Evolutionary conservation across 768 basidiomycete genomes (phyloP).

Genomic region (Tylopilus rubrobrunneus): DNA sequence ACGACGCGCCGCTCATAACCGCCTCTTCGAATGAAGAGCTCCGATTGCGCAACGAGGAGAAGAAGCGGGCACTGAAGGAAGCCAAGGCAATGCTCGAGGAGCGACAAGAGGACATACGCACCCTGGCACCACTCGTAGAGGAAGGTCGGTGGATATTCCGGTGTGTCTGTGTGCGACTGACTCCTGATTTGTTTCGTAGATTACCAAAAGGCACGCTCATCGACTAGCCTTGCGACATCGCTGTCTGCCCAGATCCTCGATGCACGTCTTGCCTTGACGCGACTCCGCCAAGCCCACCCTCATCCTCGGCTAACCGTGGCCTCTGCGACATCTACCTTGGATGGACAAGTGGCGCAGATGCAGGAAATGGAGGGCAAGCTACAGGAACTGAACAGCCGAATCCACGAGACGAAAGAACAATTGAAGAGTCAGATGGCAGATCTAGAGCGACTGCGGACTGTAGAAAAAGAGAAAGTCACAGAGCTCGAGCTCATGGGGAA

Average conservation of each 20-base stretch:
- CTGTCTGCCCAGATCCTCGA: slow-evolving; percentile 80
- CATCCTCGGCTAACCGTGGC: slow-evolving; percentile 75
- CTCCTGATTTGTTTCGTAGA: slow-evolving; percentile 37
- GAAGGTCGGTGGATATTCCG: slow-evolving; percentile 42
- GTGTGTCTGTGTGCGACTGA: too few species aligned
- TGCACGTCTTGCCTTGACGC: slow-evolving; percentile 72
- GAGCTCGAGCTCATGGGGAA: too few species aligned
- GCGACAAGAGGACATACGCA: slow-evolving; percentile 57
- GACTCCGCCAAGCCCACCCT: slow-evolving; percentile 78
- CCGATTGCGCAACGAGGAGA: slow-evolving; percentile 54
- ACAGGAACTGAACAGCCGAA: slow-evolving; percentile 46
- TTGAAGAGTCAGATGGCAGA: slow-evolving; percentile 55
- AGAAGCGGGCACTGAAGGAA: slow-evolving; percentile 64
- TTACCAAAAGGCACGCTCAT: slow-evolving; percentile 50
- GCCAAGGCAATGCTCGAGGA: slow-evolving; percentile 62
- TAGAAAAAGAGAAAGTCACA: slow-evolving; percentile 62
- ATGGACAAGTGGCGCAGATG: slow-evolving; percentile 76
- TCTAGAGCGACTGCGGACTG: slow-evolving; percentile 54
- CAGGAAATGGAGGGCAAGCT: slow-evolving; percentile 68
- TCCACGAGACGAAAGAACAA: slow-evolving; percentile 53
- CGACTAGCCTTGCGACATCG: slow-evolving; percentile 50
- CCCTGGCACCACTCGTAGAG: slow-evolving; percentile 65
- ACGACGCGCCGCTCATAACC: slow-evolving; percentile 78
- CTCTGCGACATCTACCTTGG: slow-evolving; percentile 69
- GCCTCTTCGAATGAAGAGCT: slow-evolving; percentile 76